Evolutionary conservation across 352 stramenopile species (phyloP).

Genomic region (Elongisporangium undulatum): DNA sequence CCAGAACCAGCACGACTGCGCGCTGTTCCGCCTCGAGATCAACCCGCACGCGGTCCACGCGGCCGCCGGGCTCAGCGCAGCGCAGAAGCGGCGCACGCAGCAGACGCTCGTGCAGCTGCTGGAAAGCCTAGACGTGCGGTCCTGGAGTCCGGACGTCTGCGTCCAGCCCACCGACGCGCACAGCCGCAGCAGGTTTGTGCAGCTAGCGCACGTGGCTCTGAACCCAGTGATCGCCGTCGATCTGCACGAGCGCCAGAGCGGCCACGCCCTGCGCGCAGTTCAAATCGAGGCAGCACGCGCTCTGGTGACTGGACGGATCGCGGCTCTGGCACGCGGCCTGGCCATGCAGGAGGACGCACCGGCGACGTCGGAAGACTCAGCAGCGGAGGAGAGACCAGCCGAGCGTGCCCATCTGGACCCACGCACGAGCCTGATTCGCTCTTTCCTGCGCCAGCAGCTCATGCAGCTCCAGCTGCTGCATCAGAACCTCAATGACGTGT

Average conservation of each 20-base stretch:
- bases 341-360: neutral
- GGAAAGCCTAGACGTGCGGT: constrained; percentile 18
- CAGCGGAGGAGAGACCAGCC: no score
- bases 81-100: constrained; percentile 4
- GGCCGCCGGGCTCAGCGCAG: neutral
- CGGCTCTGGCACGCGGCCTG: neutral
- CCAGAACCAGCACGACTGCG: constrained; percentile 82
- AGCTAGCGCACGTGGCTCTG: constrained; percentile 18
- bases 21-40: constrained; percentile 49
- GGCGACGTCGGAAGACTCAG: neutral
- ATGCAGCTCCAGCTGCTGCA: constrained; percentile 7
- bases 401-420: constrained; percentile 1
- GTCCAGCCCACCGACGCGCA: constrained; percentile 7
- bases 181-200: constrained; percentile 14
- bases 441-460: constrained; percentile 23
- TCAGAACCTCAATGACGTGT: constrained; percentile 1
- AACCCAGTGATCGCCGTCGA: constrained; percentile 12
- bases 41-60: neutral
- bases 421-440: constrained; percentile 10
- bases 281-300: neutral
- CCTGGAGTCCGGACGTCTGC: constrained; percentile 37
- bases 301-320: neutral
- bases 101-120: constrained; percentile 16
- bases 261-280: neutral
- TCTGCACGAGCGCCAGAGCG: neutral